Evolutionary conservation across 768 basidiomycete species (phyloP).

Genomic region (Mycena chlorophos): DNA sequence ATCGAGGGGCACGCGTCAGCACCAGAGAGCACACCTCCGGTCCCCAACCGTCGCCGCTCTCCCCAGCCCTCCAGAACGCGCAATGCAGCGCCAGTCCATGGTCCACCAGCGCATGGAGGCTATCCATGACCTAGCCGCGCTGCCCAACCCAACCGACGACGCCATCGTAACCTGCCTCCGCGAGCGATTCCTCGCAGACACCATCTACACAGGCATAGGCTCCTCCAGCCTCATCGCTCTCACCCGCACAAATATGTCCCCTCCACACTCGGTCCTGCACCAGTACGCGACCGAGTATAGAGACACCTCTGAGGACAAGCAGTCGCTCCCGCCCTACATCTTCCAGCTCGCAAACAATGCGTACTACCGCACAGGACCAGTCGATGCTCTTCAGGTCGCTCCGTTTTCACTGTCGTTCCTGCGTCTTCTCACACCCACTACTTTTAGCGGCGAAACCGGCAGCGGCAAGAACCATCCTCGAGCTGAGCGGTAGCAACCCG

Average conservation of each 20-base stretch:
- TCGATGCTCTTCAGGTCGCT: conserved; percentile 76
- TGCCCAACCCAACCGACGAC: conserved; percentile 79
- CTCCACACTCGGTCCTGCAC: conserved; percentile 78
- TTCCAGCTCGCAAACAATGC: conserved; percentile 90
- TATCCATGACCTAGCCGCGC: neutral
- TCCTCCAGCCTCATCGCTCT: conserved; percentile 76
- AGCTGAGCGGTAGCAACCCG: conserved; percentile 82
- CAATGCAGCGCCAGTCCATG: neutral
- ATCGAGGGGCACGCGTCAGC: too few relatives aligned
- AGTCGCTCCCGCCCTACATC: conserved; percentile 76
- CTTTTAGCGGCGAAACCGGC: conserved; percentile 80
- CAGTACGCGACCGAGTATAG: conserved; percentile 88
- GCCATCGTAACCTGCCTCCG: conserved; percentile 81
- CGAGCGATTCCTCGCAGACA: conserved; percentile 83
- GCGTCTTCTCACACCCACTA: neutral
- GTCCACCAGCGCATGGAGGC: neutral
- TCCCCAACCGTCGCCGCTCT: neutral
- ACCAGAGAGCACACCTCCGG: neutral
- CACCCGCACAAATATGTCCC: conserved; percentile 89
- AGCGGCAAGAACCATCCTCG: conserved; percentile 90
- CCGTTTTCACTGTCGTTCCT: conserved; percentile 25
- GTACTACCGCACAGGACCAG: conserved; percentile 94
- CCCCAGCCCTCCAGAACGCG: too few relatives aligned
- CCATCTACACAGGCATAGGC: conserved; percentile 75
- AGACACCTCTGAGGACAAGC: conserved; percentile 64